phyloP scores from a whole-genome alignment of 1,139 yeast genomes.

The Lodderomyces metapsilosis region DNA sequence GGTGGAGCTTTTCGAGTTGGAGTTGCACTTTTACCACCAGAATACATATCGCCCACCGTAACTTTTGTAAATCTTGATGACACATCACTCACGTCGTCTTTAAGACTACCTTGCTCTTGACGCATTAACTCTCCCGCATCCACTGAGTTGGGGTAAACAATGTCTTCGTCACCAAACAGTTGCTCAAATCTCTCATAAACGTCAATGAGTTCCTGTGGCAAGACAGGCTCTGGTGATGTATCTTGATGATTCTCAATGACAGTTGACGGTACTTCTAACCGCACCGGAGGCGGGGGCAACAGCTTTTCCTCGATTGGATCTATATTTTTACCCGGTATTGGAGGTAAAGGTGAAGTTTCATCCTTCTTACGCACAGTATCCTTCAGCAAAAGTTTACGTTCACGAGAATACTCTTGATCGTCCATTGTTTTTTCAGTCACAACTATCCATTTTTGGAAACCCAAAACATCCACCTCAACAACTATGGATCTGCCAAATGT shows the following conservation, averaged over 20 bases:
- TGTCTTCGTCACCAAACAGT: conserved; percentile 15
- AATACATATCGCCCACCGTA: conserved; percentile 9
- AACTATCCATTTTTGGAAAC: conserved; percentile 81
- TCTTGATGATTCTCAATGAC: neutral
- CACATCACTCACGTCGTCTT: conserved; percentile 5
- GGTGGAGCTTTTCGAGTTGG: conserved; percentile 12
- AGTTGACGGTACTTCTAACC: neutral
- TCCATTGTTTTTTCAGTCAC: conserved; percentile 65
- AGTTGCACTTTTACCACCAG: conserved; percentile 5
- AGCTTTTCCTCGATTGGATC: neutral
- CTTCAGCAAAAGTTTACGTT: neutral
- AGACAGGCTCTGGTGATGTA: neutral
- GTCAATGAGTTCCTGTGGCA: neutral
- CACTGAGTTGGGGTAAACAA: conserved; percentile 12
- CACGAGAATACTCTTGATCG: conserved; percentile 28
- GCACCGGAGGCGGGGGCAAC: conserved; percentile 2
- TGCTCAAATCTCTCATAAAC: conserved; percentile 10
- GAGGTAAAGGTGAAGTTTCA: conserved; percentile 5
- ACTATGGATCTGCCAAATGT: conserved; percentile 80
- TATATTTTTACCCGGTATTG: neutral
- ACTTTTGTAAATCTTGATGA: conserved; percentile 12
- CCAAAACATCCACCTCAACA: conserved; percentile 67
- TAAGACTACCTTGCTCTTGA: conserved; percentile 7
- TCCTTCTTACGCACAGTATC: neutral
- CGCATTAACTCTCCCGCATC: conserved; percentile 13